phyloP scores from a whole-genome alignment of 2,329 filamentous ascomycete genomes.

The Fusarium torreyae region DNA sequence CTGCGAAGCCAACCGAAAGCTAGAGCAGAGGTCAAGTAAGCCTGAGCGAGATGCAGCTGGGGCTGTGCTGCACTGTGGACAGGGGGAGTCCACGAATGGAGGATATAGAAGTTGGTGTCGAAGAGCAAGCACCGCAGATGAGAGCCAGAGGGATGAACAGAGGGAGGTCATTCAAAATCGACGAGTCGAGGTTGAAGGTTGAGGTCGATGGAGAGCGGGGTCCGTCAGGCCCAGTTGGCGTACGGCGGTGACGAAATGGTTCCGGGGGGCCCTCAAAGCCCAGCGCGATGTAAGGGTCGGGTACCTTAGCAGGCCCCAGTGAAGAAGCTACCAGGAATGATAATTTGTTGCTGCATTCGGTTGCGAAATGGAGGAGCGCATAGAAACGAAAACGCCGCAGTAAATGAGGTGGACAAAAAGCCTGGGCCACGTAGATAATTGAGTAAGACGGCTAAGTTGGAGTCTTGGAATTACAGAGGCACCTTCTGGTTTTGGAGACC shows the following conservation, averaged over 20 bases:
- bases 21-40: constrained; percentile 29
- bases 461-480: constrained; percentile 5
- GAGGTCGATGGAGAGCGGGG: constrained; percentile 46
- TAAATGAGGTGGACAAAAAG: constrained; percentile 13
- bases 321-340: constrained; percentile 8
- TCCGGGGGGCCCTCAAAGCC: constrained; percentile 26
- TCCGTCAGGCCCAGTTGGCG: constrained; percentile 43
- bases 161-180: constrained; percentile 31
- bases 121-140: constrained; percentile 10
- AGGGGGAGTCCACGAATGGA: constrained; percentile 19
- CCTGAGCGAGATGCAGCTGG: constrained; percentile 32
- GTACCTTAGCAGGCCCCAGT: constrained; percentile 5
- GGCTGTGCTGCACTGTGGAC: constrained; percentile 34
- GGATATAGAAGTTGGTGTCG: not conserved
- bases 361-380: constrained; percentile 25
- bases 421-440: not conserved
- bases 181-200: constrained; percentile 27
- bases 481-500: constrained; percentile 32
- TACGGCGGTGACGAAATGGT: constrained; percentile 50
- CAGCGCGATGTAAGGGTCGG: constrained; percentile 25
- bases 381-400: constrained; percentile 13
- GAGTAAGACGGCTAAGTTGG: constrained; percentile 7
- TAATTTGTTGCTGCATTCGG: constrained; percentile 8
- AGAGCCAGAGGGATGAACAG: constrained; percentile 26
- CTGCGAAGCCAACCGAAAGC: constrained; percentile 28